These are phyloP conservation scores for Helichrysum umbraculigerum DNA, from an alignment of 129 eudicot genomes.

Conservation along the genomic window DNA sequence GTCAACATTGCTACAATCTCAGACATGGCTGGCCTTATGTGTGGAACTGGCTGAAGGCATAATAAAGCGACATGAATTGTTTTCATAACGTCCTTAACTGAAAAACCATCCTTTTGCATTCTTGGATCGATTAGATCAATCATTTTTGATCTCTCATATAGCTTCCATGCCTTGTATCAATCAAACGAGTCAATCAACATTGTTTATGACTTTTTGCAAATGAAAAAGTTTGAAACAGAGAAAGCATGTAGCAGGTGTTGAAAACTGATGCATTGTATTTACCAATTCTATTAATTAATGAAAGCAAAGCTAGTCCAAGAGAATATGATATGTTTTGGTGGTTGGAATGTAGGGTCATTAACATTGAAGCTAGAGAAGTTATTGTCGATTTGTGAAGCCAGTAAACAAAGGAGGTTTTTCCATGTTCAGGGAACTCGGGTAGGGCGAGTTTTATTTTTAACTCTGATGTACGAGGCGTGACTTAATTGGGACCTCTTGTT, in stretches of 20 bases:
- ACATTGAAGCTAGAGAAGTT: not conserved
- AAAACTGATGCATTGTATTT: slow-evolving; percentile 2
- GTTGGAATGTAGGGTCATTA: slow-evolving; percentile 10
- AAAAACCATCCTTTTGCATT: slow-evolving; percentile 54
- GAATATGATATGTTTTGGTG: not conserved
- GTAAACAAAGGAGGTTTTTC: too few species aligned
- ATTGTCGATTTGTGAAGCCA: not conserved
- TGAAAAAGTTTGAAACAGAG: not conserved
- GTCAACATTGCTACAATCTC: slow-evolving; percentile 71
- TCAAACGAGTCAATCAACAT: slow-evolving; percentile 10
- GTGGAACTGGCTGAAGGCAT: slow-evolving; percentile 65
- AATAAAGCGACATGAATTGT: slow-evolving; percentile 56
- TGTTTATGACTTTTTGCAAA: not conserved
- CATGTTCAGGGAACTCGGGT: too few species aligned
- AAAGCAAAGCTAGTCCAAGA: slow-evolving; percentile 7
- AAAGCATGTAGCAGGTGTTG: not conserved
- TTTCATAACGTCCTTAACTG: slow-evolving; percentile 59
- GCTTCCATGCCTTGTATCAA: slow-evolving; percentile 71
- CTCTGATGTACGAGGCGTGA: too few species aligned
- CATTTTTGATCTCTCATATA: slow-evolving; percentile 66
- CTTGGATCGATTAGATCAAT: slow-evolving; percentile 59
- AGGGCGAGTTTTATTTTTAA: too few species aligned
- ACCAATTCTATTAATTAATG: not conserved
- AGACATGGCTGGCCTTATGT: slow-evolving; percentile 71
- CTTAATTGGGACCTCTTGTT: too few species aligned